These are phyloP conservation scores for Cladosporium velox DNA, from an alignment of 2,329 filamentous ascomycete species.

Conservation along the genomic window DNA sequence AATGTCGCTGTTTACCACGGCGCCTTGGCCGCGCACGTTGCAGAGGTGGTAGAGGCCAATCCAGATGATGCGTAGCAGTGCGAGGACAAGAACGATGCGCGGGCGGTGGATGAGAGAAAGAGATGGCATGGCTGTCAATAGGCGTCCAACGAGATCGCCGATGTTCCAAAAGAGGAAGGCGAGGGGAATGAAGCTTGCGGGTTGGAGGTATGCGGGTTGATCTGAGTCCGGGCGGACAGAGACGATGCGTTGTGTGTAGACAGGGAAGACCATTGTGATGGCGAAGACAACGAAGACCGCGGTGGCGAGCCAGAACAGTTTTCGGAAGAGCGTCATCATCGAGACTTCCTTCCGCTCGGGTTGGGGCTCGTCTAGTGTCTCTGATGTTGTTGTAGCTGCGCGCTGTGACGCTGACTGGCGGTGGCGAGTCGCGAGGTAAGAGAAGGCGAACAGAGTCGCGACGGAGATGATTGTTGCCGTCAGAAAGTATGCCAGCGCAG, in stretches of 20 bases:
- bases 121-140: constrained; percentile 62
- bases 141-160: constrained; percentile 78
- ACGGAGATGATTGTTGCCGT: constrained; percentile 78
- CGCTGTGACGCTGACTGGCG: constrained; percentile 20
- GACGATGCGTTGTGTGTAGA: constrained; percentile 68
- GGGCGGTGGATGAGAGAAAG: constrained; percentile 64
- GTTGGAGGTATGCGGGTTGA: constrained; percentile 64
- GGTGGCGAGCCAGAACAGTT: constrained; percentile 76
- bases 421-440: constrained; percentile 63
- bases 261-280: constrained; percentile 91
- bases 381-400: constrained; percentile 18
- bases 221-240: constrained; percentile 44
- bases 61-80: constrained; percentile 67
- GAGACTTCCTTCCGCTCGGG: constrained; percentile 55
- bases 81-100: constrained; percentile 64
- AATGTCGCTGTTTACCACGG: constrained; percentile 72
- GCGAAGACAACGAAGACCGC: constrained; percentile 79
- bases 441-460: constrained; percentile 69
- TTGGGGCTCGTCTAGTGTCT: constrained; percentile 26
- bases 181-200: constrained; percentile 81
- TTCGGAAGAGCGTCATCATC: constrained; percentile 68
- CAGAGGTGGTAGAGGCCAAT: constrained; percentile 87
- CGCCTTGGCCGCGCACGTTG: constrained; percentile 78
- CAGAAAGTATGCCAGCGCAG: constrained; percentile 88
- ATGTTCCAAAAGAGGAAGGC: constrained; percentile 92